These are phyloP conservation scores for Rhododendron henanense DNA, from an alignment of 148 eudicot species.

Conservation along the genomic window DNA sequence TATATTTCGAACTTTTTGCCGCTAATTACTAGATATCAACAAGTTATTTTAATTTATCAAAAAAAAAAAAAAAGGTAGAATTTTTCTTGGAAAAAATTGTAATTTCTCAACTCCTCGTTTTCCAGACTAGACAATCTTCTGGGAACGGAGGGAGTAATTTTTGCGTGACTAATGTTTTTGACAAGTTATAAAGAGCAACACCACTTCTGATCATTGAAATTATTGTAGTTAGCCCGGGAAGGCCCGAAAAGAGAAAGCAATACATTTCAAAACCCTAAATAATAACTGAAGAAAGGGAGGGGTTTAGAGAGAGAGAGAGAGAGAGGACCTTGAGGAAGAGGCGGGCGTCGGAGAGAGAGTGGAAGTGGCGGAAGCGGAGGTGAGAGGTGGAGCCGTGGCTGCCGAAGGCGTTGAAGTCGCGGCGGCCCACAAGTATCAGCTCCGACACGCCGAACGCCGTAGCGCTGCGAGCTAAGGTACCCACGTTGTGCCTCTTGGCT, in stretches of 20 bases:
- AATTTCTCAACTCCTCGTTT: too few relatives aligned
- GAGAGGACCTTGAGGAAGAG: slow-evolving; percentile 62
- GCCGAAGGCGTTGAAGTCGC: slow-evolving; percentile 94
- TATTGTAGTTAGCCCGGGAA: not conserved
- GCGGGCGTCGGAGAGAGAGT: slow-evolving; percentile 73
- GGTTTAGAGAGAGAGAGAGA: not conserved
- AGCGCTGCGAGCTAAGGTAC: slow-evolving; percentile 89
- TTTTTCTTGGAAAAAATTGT: too few relatives aligned
- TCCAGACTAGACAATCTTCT: too few relatives aligned
- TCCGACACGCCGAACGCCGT: slow-evolving; percentile 96
- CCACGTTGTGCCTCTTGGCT: slow-evolving; percentile 96
- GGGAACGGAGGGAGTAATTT: too few relatives aligned
- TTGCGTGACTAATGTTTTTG: too few relatives aligned
- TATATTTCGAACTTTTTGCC: too few relatives aligned
- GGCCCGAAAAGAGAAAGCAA: not conserved
- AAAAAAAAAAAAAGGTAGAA: too few relatives aligned
- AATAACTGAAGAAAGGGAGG: not conserved
- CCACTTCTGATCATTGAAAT: not conserved
- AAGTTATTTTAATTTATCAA: too few relatives aligned
- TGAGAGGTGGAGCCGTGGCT: slow-evolving; percentile 95
- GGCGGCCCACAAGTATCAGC: slow-evolving; percentile 77
- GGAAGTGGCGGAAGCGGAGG: slow-evolving; percentile 77
- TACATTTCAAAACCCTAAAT: not conserved
- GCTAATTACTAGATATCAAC: too few relatives aligned
- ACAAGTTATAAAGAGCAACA: too few relatives aligned